phyloP scores from a whole-genome alignment of 495 filamentous ascomycete genomes.

The Xylaria scruposa region DNA sequence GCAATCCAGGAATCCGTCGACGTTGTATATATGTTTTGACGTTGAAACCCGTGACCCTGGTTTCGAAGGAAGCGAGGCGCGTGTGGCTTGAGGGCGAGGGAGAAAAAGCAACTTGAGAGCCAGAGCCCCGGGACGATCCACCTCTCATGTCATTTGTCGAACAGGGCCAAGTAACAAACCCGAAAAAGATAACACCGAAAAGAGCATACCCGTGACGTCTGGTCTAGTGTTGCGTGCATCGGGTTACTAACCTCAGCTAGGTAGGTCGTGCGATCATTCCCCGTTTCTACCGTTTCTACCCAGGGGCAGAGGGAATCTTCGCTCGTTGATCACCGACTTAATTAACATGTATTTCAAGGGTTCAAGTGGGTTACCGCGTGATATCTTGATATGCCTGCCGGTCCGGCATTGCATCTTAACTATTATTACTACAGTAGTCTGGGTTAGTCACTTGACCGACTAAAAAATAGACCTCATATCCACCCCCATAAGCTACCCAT shows the following conservation, averaged over 20 bases:
- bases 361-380: constrained; percentile 25
- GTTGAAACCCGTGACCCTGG: constrained; percentile 23
- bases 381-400: constrained; percentile 20
- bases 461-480: constrained; percentile 13
- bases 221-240: constrained; percentile 42
- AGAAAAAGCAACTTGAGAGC: constrained; percentile 36
- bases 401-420: constrained; percentile 19
- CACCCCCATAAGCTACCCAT: constrained; percentile 14
- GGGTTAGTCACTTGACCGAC: constrained; percentile 20
- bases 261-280: constrained; percentile 41
- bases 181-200: constrained; percentile 29
- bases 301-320: constrained; percentile 32
- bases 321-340: constrained; percentile 37
- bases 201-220: constrained; percentile 36
- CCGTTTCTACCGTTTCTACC: constrained; percentile 36
- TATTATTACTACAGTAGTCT: constrained; percentile 13
- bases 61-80: constrained; percentile 14
- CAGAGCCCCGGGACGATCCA: constrained; percentile 27
- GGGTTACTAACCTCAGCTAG: constrained; percentile 36
- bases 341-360: constrained; percentile 24
- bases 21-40: too few relatives aligned
- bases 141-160: constrained; percentile 20
- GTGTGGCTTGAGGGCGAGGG: constrained; percentile 17
- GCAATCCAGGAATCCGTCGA: not conserved
- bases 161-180: constrained; percentile 30